Base-by-base conservation (phyloP, 371 early-diverging fungal species). In the Actinomortierella ambigua region DNA sequence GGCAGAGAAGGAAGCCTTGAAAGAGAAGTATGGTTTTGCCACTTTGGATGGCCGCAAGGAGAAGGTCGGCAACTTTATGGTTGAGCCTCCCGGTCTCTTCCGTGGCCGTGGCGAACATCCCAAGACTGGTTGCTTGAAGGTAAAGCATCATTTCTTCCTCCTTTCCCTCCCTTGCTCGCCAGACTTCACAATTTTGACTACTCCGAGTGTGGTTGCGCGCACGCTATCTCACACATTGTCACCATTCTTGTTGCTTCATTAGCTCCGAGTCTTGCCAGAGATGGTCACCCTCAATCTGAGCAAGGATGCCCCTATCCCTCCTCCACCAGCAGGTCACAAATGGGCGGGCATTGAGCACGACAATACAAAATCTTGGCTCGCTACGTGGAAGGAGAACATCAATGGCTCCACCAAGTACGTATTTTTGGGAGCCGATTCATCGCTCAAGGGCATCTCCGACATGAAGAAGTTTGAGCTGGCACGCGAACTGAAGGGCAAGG, bases 31-130 rank as follows among this genome's bases (percentile, higher is more conserved):
- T 65, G 86, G 91, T 6, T 84, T 77, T 69, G 93, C 94, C 51
- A 44, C 77, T 18, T 76, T 98, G 2, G 95, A 98, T 73, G 96
- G 96, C 1, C 88, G 96, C 41, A 93, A 91, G 65, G 98, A 98
- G 76, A 97, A 97, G 77, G 93, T 98, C 26, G 99, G 99, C 43
- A 97, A 97, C 82, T 98, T 91, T 73, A 75, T 95, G 42, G 93
- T 98, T 69, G 99, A 98, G 83, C 99, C 99, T 28, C 99, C 99
- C 28, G 91, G 90, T 22, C 79, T 98, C 48, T 98, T 98, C 85
- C 90, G 98, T 68, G 99, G 99, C 20, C 90, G 99, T 58, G 98
- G 98, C 42, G 90, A 88, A 44, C 98, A 98, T 71, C 98, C 98
- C 8, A 95, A 95, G 79, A 95, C 96, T 0, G 98, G 98, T 20